These are phyloP conservation scores for Myriosclerotinia scirpicola DNA, from an alignment of 2,329 filamentous ascomycete genomes.

Conservation along the genomic window DNA sequence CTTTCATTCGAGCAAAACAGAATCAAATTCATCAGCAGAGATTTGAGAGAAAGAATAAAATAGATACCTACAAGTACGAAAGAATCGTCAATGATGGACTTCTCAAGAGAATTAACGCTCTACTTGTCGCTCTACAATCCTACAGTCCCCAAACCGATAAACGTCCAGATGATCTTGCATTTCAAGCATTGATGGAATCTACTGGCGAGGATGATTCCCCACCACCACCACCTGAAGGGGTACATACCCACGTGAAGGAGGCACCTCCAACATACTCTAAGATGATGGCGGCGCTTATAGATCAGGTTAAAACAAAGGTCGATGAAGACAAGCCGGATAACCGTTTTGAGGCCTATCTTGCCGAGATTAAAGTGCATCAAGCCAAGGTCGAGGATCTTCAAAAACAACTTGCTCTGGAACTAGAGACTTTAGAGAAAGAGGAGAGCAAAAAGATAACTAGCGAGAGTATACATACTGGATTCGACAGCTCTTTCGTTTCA, in stretches of 20 bases:
- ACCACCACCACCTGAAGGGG: constrained; percentile 71
- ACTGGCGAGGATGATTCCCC: constrained; percentile 74
- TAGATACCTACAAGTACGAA: constrained; percentile 90
- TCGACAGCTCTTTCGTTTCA: constrained; percentile 80
- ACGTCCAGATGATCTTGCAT: constrained; percentile 77
- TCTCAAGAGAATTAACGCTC: constrained; percentile 75
- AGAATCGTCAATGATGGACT: constrained; percentile 90
- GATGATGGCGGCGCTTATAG: constrained; percentile 97
- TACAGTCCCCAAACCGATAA: constrained; percentile 68
- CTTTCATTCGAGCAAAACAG: constrained; percentile 98
- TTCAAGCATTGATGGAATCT: constrained; percentile 84
- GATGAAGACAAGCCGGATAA: constrained; percentile 68
- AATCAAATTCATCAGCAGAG: constrained; percentile 94
- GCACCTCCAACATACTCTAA: constrained; percentile 86
- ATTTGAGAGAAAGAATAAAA: constrained; percentile 79
- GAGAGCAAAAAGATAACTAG: constrained; percentile 92
- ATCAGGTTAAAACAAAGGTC: constrained; percentile 79
- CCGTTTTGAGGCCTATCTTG: constrained; percentile 72
- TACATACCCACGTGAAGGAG: constrained; percentile 69
- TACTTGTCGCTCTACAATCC: constrained; percentile 72
- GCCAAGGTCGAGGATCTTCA: constrained; percentile 77
- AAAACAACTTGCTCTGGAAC: constrained; percentile 68
- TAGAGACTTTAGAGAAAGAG: constrained; percentile 80
- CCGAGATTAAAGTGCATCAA: constrained; percentile 74
- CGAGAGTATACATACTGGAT: constrained; percentile 83